phyloP scores from a whole-genome alignment of 305 asterid species.

The Plantago lanceolata region DNA sequence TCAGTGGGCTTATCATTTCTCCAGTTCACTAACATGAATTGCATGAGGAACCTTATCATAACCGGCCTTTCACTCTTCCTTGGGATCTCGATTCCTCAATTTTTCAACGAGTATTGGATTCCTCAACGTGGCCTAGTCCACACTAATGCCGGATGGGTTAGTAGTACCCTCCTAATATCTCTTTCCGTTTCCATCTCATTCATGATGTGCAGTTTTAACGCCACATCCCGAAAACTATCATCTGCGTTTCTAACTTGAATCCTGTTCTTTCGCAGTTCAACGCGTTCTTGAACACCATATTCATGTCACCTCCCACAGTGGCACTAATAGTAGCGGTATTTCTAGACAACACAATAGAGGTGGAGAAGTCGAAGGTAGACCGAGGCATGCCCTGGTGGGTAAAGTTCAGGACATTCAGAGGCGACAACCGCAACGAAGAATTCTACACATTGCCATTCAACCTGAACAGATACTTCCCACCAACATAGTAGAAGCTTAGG shows the following conservation, averaged over 20 bases:
- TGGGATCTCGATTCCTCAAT: conserved; percentile 92
- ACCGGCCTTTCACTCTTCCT: conserved; percentile 90
- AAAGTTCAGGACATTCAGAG: conserved; percentile 84
- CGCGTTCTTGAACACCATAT: conserved; percentile 78
- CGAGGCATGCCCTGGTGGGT: conserved; percentile 99
- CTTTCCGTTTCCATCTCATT: not conserved
- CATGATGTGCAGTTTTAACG: not conserved
- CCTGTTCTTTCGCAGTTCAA: conserved; percentile 57
- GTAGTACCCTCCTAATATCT: no score
- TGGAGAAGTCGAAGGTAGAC: conserved; percentile 85
- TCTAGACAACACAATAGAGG: conserved; percentile 89
- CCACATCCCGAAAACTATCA: not conserved
- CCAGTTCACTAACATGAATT: conserved; percentile 94
- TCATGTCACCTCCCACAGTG: conserved; percentile 82
- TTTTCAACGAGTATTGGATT: conserved; percentile 64
- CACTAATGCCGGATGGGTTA: conserved; percentile 95
- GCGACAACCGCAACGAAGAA: conserved; percentile 88
- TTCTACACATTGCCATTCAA: conserved; percentile 93
- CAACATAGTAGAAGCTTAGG: conserved; percentile 46
- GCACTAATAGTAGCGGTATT: conserved; percentile 77
- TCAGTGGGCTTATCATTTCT: conserved; percentile 93
- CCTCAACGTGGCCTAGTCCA: conserved; percentile 71
- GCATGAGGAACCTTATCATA: conserved; percentile 89
- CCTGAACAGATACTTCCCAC: conserved; percentile 94
- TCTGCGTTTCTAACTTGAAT: not conserved